These are phyloP conservation scores for Amphibolis antarctica DNA, from an alignment of 106 monocot species.

Conservation along the genomic window DNA sequence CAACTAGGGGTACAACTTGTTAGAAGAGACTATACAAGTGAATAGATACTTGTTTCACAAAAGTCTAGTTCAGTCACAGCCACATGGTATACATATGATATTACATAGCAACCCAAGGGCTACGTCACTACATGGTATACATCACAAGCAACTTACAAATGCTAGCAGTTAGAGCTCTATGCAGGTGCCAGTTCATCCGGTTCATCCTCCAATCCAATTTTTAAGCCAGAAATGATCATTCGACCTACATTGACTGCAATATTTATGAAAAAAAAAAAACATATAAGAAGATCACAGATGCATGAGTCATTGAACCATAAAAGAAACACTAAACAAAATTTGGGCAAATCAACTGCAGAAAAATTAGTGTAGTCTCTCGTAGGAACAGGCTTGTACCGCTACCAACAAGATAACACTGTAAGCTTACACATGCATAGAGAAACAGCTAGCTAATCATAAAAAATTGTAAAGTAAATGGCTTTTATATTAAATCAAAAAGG, in stretches of 20 bases:
- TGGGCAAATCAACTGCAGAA: background rate
- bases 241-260: conserved; percentile 74
- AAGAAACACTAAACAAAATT: background rate
- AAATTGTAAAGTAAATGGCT: too few species aligned
- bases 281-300: background rate
- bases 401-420: background rate
- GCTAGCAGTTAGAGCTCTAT: background rate
- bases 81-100: background rate
- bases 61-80: background rate
- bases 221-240: conserved; percentile 70
- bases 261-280: conserved; percentile 4
- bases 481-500: too few species aligned
- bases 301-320: background rate
- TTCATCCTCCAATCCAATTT: conserved; percentile 30
- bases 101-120: background rate
- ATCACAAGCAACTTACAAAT: background rate
- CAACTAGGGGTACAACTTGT: too few species aligned
- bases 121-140: too few species aligned
- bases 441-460: too few species aligned
- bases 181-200: background rate
- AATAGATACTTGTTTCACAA: too few species aligned
- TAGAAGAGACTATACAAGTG: too few species aligned
- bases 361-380: too few species aligned
- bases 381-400: background rate
- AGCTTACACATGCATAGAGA: too few species aligned